These are phyloP conservation scores for Carpinus fangiana DNA, from an alignment of 306 rosid species.

Conservation along the genomic window DNA sequence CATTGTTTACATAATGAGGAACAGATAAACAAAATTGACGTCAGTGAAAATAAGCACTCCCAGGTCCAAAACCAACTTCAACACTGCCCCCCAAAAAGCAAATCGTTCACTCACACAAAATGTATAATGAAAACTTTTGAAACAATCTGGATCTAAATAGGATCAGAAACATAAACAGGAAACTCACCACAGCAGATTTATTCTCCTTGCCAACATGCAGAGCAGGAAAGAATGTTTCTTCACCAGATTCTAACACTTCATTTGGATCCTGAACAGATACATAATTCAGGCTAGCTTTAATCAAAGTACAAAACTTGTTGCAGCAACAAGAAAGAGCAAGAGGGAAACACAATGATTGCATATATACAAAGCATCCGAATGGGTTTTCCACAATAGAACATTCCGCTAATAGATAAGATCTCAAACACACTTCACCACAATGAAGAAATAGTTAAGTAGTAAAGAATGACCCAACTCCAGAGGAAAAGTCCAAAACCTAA, in stretches of 20 bases:
- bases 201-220: slow-evolving; percentile 64
- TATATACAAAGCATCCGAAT: background rate
- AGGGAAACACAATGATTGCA: slow-evolving; percentile 9
- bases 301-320: slow-evolving; percentile 16
- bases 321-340: slow-evolving; percentile 10
- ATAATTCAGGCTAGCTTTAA: slow-evolving; percentile 13
- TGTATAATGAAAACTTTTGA: slow-evolving; percentile 15
- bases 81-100: background rate
- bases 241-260: slow-evolving; percentile 75
- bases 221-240: slow-evolving; percentile 90
- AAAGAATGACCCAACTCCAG: background rate
- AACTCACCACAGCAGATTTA: slow-evolving; percentile 80
- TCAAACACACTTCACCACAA: background rate
- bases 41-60: background rate
- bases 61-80: slow-evolving; percentile 12
- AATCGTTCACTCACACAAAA: background rate
- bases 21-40: background rate
- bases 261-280: slow-evolving; percentile 58
- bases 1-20: background rate
- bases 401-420: background rate
- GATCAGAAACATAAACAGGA: slow-evolving; percentile 24
- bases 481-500: background rate
- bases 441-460: background rate
- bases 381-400: background rate
- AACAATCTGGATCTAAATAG: slow-evolving; percentile 21